Conservation (phyloP, 1,139 yeast genomes). For the Taiozyma onychis region DNA sequence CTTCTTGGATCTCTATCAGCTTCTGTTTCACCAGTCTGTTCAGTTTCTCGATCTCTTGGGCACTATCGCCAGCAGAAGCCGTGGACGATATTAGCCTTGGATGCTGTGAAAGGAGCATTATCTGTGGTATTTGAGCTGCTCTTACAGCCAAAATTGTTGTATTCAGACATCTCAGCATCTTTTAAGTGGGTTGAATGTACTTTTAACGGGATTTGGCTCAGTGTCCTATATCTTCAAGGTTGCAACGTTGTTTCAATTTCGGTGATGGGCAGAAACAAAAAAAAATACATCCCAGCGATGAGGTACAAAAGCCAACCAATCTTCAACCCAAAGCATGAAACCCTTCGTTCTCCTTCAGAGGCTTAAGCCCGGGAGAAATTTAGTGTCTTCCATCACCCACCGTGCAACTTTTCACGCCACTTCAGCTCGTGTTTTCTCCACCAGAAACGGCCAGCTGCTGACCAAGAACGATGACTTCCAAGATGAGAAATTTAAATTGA, state of each 20-base stretch:
- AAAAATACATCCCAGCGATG: not conserved
- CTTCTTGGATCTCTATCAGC: constrained; percentile 7
- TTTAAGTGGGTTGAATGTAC: not conserved
- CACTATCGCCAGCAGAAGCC: not conserved
- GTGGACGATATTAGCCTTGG: constrained; percentile 1
- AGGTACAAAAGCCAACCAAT: not conserved
- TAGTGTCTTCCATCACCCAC: not conserved
- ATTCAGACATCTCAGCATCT: not conserved
- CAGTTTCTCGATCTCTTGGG: constrained; percentile 10
- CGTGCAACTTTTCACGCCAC: not conserved
- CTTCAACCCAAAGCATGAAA: not conserved
- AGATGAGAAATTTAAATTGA: constrained; percentile 1
- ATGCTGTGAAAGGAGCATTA: not conserved
- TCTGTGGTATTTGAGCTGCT: not conserved
- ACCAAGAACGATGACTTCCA: not conserved
- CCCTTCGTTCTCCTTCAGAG: not conserved
- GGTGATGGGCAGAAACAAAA: not conserved
- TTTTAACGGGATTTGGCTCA: not conserved
- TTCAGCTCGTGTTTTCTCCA: not conserved
- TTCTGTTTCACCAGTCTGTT: constrained; percentile 9
- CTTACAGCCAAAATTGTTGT: not conserved
- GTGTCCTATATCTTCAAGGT: not conserved
- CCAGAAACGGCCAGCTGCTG: not conserved
- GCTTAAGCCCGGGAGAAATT: not conserved
- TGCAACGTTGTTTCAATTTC: not conserved